Conservation (phyloP, 345 rosid species). For the Mercurialis annua region DNA sequence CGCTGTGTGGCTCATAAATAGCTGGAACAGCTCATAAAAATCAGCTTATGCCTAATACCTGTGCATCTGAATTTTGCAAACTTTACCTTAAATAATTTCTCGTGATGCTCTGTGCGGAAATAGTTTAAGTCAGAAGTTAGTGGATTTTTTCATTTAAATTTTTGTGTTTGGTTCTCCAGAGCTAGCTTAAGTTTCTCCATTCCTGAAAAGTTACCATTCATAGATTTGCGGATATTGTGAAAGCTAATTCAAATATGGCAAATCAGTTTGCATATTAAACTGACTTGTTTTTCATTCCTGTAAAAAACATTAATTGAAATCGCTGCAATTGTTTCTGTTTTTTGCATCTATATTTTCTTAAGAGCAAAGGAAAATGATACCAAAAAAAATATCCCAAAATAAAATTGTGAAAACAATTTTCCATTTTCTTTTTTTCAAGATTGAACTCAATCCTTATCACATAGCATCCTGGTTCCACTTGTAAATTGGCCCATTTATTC, state of each 20-base stretch:
- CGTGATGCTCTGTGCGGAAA: not conserved
- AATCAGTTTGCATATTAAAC: not conserved
- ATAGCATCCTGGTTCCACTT: too few species aligned
- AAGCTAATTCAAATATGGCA: not conserved
- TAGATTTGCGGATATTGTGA: not conserved
- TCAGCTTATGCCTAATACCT: conserved; percentile 1
- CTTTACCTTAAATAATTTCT: not conserved
- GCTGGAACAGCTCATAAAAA: conserved; percentile 1
- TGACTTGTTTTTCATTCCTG: not conserved
- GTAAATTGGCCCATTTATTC: conserved; percentile 3
- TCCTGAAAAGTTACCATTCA: not conserved
- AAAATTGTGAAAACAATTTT: not conserved
- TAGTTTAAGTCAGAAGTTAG: not conserved
- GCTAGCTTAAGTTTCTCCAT: conserved; percentile 1
- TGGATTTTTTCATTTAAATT: not conserved
- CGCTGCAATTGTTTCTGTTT: not conserved
- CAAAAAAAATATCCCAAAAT: not conserved
- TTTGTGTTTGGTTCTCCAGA: not conserved
- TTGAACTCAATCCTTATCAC: not conserved
- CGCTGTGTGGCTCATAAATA: not conserved
- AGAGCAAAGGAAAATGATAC: not conserved
- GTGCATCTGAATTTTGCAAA: not conserved
- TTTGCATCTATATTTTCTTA: not conserved
- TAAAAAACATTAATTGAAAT: not conserved
- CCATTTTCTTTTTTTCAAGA: not conserved